Conservation (phyloP, 2,329 filamentous ascomycete species). For the Pyrenochaeta sp. region DNA sequence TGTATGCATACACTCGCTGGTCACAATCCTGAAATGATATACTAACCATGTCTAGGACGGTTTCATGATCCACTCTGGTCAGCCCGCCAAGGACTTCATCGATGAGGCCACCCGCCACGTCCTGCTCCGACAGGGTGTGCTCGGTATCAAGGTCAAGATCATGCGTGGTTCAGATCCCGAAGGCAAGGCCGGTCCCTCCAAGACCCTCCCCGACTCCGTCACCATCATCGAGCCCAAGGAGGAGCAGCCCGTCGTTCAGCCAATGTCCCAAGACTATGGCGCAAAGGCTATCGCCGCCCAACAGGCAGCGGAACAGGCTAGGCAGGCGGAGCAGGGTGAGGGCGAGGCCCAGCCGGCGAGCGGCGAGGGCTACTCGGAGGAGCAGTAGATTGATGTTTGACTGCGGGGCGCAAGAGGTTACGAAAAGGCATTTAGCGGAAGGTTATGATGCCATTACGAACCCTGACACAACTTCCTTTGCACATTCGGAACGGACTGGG, state of each 20-base stretch:
- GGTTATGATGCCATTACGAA: conserved; percentile 36
- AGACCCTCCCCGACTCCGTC: conserved; percentile 96
- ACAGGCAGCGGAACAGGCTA: conserved; percentile 70
- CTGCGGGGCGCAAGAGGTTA: conserved; percentile 41
- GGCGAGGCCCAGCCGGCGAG: conserved; percentile 53
- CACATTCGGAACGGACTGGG: conserved; percentile 39
- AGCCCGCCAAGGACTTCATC: conserved; percentile 99
- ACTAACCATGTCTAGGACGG: conserved; percentile 69
- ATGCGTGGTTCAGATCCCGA: conserved; percentile 99
- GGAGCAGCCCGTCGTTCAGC: conserved; percentile 93
- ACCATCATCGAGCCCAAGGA: conserved; percentile 99
- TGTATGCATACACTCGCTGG: conserved; percentile 59
- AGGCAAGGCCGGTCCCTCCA: conserved; percentile 97
- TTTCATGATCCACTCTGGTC: conserved; percentile 99
- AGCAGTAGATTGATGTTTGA: conserved; percentile 39
- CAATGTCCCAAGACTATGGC: conserved; percentile 98
- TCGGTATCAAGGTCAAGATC: conserved; percentile 99
- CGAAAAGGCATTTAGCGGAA: conserved; percentile 40
- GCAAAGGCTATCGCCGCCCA: conserved; percentile 81
- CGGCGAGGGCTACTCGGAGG: conserved; percentile 42
- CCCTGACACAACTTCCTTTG: conserved; percentile 41
- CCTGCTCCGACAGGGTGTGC: conserved; percentile 98
- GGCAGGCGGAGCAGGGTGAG: conserved; percentile 67
- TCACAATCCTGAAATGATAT: background rate
- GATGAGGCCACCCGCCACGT: conserved; percentile 98